Evolutionary conservation across 2,329 filamentous ascomycete genomes (phyloP).

Genomic region (Cercospora berteroae): DNA sequence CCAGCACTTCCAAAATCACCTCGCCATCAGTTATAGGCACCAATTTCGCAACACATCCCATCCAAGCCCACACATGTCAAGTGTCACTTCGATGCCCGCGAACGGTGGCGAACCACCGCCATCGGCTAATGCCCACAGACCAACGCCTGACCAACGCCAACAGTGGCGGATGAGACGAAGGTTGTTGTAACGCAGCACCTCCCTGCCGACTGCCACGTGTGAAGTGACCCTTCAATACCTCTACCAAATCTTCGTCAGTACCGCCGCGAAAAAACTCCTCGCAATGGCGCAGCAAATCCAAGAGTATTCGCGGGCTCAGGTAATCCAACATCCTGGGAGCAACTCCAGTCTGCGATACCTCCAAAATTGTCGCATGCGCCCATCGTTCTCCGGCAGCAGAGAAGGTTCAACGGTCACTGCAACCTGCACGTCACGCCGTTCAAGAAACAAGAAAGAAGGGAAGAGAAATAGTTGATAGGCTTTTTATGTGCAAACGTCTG

Average conservation of each 20-base stretch:
- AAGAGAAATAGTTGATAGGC: background rate
- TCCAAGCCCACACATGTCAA: slow-evolving; percentile 9
- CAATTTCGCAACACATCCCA: slow-evolving; percentile 12
- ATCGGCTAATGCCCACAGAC: background rate
- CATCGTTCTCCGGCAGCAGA: background rate
- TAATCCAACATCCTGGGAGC: background rate
- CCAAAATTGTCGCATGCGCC: background rate
- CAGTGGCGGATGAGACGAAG: background rate
- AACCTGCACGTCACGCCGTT: background rate
- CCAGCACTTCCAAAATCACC: background rate
- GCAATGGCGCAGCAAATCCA: background rate
- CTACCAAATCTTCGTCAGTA: background rate
- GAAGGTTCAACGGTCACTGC: background rate
- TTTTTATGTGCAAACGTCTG: background rate
- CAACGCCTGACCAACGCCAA: background rate
- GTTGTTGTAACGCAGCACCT: background rate
- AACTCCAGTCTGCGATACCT: background rate
- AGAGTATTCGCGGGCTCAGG: background rate
- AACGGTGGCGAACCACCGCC: background rate
- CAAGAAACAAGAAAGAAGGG: background rate
- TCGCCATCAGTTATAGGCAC: background rate
- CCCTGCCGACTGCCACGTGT: background rate
- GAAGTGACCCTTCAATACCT: background rate
- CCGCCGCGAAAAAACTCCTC: background rate
- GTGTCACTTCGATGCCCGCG: background rate